Base-by-base conservation (phyloP, 352 stramenopile species). In the Phytophthora citrophthora region DNA sequence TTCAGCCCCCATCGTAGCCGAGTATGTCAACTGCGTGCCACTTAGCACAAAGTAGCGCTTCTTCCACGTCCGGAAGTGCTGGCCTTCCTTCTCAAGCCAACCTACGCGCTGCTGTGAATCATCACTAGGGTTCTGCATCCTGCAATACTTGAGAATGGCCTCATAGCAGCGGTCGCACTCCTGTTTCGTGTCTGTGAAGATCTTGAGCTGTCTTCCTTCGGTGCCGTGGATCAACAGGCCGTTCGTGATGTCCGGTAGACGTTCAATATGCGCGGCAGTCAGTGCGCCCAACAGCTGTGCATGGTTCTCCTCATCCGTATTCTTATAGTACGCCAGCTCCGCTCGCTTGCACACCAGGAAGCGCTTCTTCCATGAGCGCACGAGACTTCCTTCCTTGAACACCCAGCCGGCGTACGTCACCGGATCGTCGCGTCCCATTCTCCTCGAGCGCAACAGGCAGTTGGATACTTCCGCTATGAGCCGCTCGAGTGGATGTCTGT, bases 341-440 rank as follows among this genome's bases (percentile, higher is more conserved):
- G 70, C 72, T 24, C 79, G 72, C 57, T 94, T 90, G 63, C 86
- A 86, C 18, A 94, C 83, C 2, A 94, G 72, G 63, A 93, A 92
- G 11, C 86, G 83, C 67, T 94, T 93, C 71, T 92, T 93, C 86
- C 86, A 94, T 32, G 77, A 91, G 61, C 89, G 88, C 45, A 91
- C 73, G 39, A 94, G 76, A 49, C 79, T 90, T 40, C 85, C 85
- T 61, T 91, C 80, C 62, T 94, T 92, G 67, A 88, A 91, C 29
- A 87, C 77, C 83, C 83, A 92, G 32, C 83, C 85, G 29, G 82
- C 80, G 61, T 88, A 91, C 60, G 84, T 90, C 63, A 90, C 84
- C 1, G 65, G 60, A 51, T 80, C 75, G 56, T 79, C 64, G 36
- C 59, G 58, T 39, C 45, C 52, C 74, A 78, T 78, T 34, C 48